Base-by-base conservation (phyloP, 148 eudicot species). In the Rhododendron mucronatum region DNA sequence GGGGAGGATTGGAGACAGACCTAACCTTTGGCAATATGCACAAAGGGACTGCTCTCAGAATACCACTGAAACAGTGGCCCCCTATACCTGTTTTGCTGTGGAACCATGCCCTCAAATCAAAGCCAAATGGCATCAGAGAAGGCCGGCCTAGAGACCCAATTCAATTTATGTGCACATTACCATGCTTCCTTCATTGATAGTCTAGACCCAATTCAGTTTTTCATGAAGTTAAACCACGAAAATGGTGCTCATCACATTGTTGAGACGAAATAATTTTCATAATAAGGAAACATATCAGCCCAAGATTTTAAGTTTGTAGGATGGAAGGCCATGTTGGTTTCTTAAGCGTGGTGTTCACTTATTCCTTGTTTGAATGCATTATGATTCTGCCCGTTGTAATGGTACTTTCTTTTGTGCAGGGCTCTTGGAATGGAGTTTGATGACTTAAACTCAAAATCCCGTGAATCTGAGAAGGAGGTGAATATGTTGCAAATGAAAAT, bases 391-490 rank as follows among this genome's bases (percentile, higher is more conserved):
- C 16, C 39, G 73, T 37, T 28, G 7, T 82, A 44, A 35, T 75
- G 75, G 4, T 87, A 41, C 80, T 78, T 28, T 87, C 71, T 65
- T 83, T 81, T 44, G 48, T 89, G 88, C 90, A 97, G 99, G 48
- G 88, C 91, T 85, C 85, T 88, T 69, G 82, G 47, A 77, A 67
- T 13, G 45, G 99, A 97, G 90, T 92, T 88, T 88, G 91, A 93
- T 85, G 96, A 92, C 83, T 88, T 95, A 86, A 91, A 74, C 80
- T 77, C 88, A 79, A 97, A 95, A 89, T 92, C 93, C 75, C 93
- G 87, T 67, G 98, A 95, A 89, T 97, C 96, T 37, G 95, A 95
- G 85, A 94, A 88, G 90, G 98, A 95, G 88, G 99, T 97, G 85
- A 90, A 90, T 84, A 77, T 85, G 84, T 73, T 94, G 90, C 90